phyloP scores from a whole-genome alignment of 805 yeast species.

The Ogataea naganishii region DNA sequence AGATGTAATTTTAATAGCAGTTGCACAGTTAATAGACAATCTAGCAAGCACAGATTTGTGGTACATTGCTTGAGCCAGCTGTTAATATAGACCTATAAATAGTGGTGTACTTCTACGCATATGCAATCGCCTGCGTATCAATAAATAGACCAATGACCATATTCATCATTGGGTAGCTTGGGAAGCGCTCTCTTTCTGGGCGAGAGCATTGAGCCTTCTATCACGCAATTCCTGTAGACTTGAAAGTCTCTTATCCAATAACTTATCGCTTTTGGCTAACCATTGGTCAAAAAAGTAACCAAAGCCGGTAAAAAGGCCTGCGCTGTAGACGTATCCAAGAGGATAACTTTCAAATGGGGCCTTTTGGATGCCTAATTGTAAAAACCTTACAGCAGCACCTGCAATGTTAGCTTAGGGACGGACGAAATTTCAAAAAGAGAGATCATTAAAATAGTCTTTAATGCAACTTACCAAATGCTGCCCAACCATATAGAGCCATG shows the following conservation, averaged over 20 bases:
- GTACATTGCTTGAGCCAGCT: too few relatives aligned
- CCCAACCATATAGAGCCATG: slow-evolving; percentile 18
- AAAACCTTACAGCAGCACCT: slow-evolving; percentile 35
- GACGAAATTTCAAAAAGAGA: not conserved
- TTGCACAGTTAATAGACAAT: too few relatives aligned
- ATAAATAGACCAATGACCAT: too few relatives aligned
- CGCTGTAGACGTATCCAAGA: slow-evolving; percentile 32
- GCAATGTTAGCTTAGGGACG: not conserved
- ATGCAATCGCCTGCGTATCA: too few relatives aligned
- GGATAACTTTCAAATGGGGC: slow-evolving; percentile 29
- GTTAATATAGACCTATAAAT: too few relatives aligned
- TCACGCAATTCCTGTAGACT: slow-evolving; percentile 30
- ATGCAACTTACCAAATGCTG: slow-evolving; percentile 14
- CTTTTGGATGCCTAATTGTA: slow-evolving; percentile 34
- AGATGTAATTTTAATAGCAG: too few relatives aligned
- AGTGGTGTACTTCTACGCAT: too few relatives aligned
- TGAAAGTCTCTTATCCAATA: slow-evolving; percentile 28
- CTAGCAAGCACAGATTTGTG: too few relatives aligned
- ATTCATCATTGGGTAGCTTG: too few relatives aligned
- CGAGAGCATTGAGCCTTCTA: too few relatives aligned
- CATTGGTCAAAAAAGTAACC: slow-evolving; percentile 30
- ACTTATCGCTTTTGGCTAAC: slow-evolving; percentile 28
- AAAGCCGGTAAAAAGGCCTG: slow-evolving; percentile 33
- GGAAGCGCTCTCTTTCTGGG: too few relatives aligned
- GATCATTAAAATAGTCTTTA: not conserved